phyloP scores from a whole-genome alignment of 2,329 filamentous ascomycete species.

The Dothideomycetes sp. region DNA sequence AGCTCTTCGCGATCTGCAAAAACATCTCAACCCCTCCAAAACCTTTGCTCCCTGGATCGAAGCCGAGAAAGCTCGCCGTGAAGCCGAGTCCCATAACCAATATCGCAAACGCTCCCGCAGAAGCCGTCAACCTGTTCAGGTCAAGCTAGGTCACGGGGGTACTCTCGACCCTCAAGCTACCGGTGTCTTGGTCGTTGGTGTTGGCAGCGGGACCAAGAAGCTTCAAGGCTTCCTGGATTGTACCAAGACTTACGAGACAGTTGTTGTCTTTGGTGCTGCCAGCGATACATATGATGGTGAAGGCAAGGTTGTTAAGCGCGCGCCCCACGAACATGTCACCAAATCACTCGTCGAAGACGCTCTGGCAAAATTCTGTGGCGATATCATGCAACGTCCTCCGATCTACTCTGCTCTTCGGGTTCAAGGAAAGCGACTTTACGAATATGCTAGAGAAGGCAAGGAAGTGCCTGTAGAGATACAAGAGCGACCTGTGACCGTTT shows the following conservation, averaged over 20 bases:
- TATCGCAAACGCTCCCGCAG: conserved; percentile 47
- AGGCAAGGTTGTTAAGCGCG: conserved; percentile 71
- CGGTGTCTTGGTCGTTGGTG: conserved; percentile 79
- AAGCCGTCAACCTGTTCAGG: conserved; percentile 52
- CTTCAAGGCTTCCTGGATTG: conserved; percentile 72
- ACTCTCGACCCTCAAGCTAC: conserved; percentile 92
- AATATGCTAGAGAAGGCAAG: conserved; percentile 86
- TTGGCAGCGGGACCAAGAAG: conserved; percentile 79
- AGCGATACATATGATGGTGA: conserved; percentile 87
- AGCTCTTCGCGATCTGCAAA: conserved; percentile 79
- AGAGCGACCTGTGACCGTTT: conserved; percentile 67
- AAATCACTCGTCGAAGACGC: conserved; percentile 67
- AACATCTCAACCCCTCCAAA: conserved; percentile 69
- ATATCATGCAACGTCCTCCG: conserved; percentile 81
- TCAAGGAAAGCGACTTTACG: conserved; percentile 87
- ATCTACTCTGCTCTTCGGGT: conserved; percentile 90
- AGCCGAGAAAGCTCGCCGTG: conserved; percentile 48
- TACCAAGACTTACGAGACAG: conserved; percentile 86
- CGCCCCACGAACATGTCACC: conserved; percentile 73
- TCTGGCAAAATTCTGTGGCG: conserved; percentile 65
- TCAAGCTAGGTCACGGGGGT: conserved; percentile 94
- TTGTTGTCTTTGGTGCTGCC: conserved; percentile 80
- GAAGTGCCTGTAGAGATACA: conserved; percentile 78
- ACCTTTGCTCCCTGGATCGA: conserved; percentile 72
- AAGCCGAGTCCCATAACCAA: conserved; percentile 50